These are phyloP conservation scores for Phytophthora aleatoria DNA, from an alignment of 352 stramenopile species.

Conservation along the genomic window DNA sequence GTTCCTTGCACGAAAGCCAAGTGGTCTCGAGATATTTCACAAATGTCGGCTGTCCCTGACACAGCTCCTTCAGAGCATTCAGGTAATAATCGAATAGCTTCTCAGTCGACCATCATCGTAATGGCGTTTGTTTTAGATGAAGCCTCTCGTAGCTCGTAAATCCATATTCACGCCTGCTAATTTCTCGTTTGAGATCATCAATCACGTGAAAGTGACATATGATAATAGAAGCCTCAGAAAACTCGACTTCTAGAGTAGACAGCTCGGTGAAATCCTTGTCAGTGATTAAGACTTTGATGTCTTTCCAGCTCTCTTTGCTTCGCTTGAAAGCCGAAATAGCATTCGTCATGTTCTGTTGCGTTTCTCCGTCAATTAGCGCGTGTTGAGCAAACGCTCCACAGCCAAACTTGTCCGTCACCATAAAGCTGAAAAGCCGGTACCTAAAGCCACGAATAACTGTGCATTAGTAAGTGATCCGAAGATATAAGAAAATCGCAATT, in stretches of 20 bases:
- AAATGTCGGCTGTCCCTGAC: not conserved
- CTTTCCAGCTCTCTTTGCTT: not conserved
- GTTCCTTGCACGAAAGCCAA: not conserved
- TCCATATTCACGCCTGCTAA: not conserved
- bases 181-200: conserved; percentile 15
- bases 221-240: not conserved
- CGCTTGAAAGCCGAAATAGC: not conserved
- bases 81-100: not conserved
- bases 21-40: conserved; percentile 5
- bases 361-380: not conserved
- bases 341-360: not conserved
- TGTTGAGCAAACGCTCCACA: not conserved
- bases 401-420: not conserved
- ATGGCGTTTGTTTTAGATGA: not conserved
- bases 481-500: no score
- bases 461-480: not conserved
- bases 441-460: not conserved
- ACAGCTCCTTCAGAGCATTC: not conserved
- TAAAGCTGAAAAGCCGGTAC: not conserved
- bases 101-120: conserved; percentile 5
- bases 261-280: not conserved
- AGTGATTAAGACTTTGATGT: not conserved
- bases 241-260: not conserved
- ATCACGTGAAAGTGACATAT: conserved; percentile 21
- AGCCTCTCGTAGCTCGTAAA: conserved; percentile 2